A percentile compares a stretch with the other conserved stretches of the same genome.
Evolutionary conservation across 2,329 filamentous ascomycete genomes (phyloP).

Genomic region (Ophiostoma triangulosporum): DNA sequence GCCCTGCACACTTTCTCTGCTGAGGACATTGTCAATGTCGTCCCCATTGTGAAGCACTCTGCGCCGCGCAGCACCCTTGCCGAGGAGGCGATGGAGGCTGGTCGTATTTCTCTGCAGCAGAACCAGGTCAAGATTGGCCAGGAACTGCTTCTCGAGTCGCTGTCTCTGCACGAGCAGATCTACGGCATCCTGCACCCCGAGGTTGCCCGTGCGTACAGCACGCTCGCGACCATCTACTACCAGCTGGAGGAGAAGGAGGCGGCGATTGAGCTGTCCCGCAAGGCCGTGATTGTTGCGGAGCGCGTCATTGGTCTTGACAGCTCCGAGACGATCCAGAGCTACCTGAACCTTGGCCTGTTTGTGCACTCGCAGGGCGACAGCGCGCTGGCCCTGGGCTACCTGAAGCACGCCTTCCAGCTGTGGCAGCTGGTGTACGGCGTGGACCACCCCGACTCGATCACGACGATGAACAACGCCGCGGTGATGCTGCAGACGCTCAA

Average conservation of each 20-base stretch:
- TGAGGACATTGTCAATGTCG: conserved; percentile 81
- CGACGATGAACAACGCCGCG: conserved; percentile 94
- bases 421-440: conserved; percentile 96
- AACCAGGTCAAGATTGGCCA: conserved; percentile 92
- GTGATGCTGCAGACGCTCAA: conserved; percentile 97
- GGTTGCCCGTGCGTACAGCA: conserved; percentile 89
- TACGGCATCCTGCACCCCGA: conserved; percentile 96
- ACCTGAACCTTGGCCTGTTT: conserved; percentile 89
- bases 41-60: conserved; percentile 92
- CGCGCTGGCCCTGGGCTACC: conserved; percentile 71
- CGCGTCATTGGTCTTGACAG: conserved; percentile 88
- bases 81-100: conserved; percentile 90
- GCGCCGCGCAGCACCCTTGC: conserved; percentile 80
- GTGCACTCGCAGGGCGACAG: conserved; percentile 88
- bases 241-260: conserved; percentile 96
- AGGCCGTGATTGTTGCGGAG: conserved; percentile 92
- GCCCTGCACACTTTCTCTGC: conserved; percentile 52
- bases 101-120: conserved; percentile 89
- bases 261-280: conserved; percentile 86
- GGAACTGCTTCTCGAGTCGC: conserved; percentile 86
- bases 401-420: conserved; percentile 82
- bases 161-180: conserved; percentile 95
- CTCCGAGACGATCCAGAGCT: conserved; percentile 84
- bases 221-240: conserved; percentile 89
- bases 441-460: conserved; percentile 93